Percentiles rank a stretch among this genome's conserved stretches.
phyloP scores from a whole-genome alignment of 2,329 filamentous ascomycete species.

The Sporothrix curviconia region DNA sequence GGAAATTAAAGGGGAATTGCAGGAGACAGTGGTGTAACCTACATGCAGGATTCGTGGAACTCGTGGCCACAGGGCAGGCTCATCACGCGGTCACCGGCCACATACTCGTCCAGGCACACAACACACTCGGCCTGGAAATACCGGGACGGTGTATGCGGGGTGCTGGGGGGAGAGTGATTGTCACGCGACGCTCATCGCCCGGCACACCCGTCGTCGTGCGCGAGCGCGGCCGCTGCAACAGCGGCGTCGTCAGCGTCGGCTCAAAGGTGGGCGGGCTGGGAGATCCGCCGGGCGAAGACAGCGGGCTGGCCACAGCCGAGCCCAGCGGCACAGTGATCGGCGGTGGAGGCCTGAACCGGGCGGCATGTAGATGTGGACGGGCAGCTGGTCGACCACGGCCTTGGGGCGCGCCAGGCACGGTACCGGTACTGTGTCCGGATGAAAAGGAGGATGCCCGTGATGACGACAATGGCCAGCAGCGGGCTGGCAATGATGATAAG shows the following conservation, averaged over 20 bases:
- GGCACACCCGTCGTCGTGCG: conserved; percentile 57
- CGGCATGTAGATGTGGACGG: conserved; percentile 90
- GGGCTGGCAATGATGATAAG: conserved; percentile 96
- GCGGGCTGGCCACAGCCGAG: conserved; percentile 7
- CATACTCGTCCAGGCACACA: conserved; percentile 92
- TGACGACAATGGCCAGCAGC: conserved; percentile 80
- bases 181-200: conserved; percentile 41
- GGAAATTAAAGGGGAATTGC: background rate
- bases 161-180: conserved; percentile 37
- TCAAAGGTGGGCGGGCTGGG: conserved; percentile 54
- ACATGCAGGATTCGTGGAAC: conserved; percentile 98
- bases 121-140: conserved; percentile 73
- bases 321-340: background rate
- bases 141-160: conserved; percentile 26
- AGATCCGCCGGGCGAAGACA: conserved; percentile 51
- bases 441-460: conserved; percentile 83
- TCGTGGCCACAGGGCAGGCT: conserved; percentile 95
- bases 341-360: conserved; percentile 37
- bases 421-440: conserved; percentile 82
- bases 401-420: conserved; percentile 94
- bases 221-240: conserved; percentile 65
- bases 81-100: conserved; percentile 93
- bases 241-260: conserved; percentile 68
- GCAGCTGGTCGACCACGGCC: conserved; percentile 88
- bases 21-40: conserved; percentile 34